Percentiles rank a stretch among this genome's conserved stretches.
Evolutionary conservation across 805 yeast genomes (phyloP).

Genomic region (Yamadazyma phyllophila): DNA sequence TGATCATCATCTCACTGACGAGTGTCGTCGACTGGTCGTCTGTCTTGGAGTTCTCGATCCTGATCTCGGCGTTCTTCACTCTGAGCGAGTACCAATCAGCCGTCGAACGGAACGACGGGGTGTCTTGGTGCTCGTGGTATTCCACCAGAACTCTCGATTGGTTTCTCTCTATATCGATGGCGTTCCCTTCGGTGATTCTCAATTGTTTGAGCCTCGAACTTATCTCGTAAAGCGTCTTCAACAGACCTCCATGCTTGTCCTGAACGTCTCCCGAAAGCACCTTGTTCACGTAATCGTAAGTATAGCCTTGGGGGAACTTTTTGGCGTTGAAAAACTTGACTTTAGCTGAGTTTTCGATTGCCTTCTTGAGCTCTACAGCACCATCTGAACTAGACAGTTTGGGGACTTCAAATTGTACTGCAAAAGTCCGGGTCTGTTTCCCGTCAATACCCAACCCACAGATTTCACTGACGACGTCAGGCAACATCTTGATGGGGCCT

Average conservation of each 20-base stretch:
- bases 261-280: slow-evolving; percentile 18
- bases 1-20: slow-evolving; percentile 83
- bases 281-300: slow-evolving; percentile 63
- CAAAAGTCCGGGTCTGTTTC: slow-evolving; percentile 41
- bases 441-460: slow-evolving; percentile 50
- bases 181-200: slow-evolving; percentile 17
- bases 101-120: not conserved
- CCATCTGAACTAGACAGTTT: slow-evolving; percentile 3
- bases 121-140: not conserved
- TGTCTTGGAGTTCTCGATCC: slow-evolving; percentile 13
- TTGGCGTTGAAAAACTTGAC: slow-evolving; percentile 24
- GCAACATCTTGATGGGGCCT: slow-evolving; percentile 66
- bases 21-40: slow-evolving; percentile 53
- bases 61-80: slow-evolving; percentile 14
- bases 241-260: slow-evolving; percentile 23
- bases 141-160: slow-evolving; percentile 1
- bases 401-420: slow-evolving; percentile 29
- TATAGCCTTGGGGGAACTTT: slow-evolving; percentile 40
- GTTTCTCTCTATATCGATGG: slow-evolving; percentile 12
- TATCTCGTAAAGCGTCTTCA: slow-evolving; percentile 26
- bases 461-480: slow-evolving; percentile 47
- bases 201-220: slow-evolving; percentile 24
- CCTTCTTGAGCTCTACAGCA: slow-evolving; percentile 13
- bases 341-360: slow-evolving; percentile 17
- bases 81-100: slow-evolving; percentile 18